Evolutionary conservation across 495 filamentous ascomycete species (phyloP).

Genomic region (Aspergillus kassunensis): DNA sequence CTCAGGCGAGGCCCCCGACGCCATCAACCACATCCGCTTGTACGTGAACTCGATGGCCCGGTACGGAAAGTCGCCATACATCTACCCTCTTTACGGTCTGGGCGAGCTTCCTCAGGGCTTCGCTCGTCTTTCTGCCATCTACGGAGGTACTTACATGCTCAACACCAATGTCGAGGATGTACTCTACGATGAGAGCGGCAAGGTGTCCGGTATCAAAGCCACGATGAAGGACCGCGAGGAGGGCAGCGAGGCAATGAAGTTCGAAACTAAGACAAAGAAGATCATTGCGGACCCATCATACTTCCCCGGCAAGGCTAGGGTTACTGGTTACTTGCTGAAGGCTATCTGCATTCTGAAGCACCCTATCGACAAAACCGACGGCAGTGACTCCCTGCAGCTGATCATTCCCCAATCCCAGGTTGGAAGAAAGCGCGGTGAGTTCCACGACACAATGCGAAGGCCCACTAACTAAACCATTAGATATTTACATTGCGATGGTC

Average conservation of each 20-base stretch:
- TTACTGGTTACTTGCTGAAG: slow-evolving; percentile 84
- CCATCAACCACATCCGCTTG: slow-evolving; percentile 86
- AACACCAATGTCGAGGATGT: slow-evolving; percentile 92
- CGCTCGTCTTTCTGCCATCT: slow-evolving; percentile 93
- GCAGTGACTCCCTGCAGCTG: slow-evolving; percentile 86
- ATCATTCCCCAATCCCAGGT: slow-evolving; percentile 98
- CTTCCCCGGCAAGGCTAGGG: slow-evolving; percentile 83
- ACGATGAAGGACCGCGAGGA: slow-evolving; percentile 85
- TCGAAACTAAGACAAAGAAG: slow-evolving; percentile 91
- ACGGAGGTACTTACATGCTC: slow-evolving; percentile 98
- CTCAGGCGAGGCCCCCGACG: slow-evolving; percentile 72
- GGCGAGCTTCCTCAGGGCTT: slow-evolving; percentile 98
- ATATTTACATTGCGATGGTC: slow-evolving; percentile 97
- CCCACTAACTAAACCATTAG: slow-evolving; percentile 38
- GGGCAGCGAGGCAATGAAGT: slow-evolving; percentile 80
- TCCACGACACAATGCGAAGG: background rate
- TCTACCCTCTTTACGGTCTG: slow-evolving; percentile 96
- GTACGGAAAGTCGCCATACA: slow-evolving; percentile 98
- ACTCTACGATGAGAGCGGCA: slow-evolving; percentile 68
- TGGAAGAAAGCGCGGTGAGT: slow-evolving; percentile 84
- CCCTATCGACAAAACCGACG: slow-evolving; percentile 81
- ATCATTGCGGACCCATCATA: slow-evolving; percentile 96
- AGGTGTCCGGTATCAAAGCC: slow-evolving; percentile 90
- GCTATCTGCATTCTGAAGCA: slow-evolving; percentile 98
- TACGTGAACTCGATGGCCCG: slow-evolving; percentile 98